phyloP scores from a whole-genome alignment of 148 eudicot species.

The Nepenthes mirabilis region DNA sequence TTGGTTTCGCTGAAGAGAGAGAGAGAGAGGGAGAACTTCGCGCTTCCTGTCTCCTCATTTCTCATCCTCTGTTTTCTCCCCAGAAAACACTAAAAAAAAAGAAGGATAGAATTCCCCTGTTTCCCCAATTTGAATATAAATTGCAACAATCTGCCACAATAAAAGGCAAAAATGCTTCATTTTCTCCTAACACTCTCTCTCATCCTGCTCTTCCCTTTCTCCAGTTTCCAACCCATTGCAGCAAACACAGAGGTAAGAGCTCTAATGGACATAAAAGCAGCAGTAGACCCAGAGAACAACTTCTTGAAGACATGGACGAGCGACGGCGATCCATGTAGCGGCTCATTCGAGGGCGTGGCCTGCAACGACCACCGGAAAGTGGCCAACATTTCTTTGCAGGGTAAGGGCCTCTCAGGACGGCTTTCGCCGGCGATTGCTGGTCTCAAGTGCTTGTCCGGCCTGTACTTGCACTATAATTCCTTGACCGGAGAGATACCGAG shows the following conservation, averaged over 20 bases:
- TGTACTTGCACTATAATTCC: constrained; percentile 73
- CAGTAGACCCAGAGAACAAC: constrained; percentile 65
- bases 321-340: constrained; percentile 62
- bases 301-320: constrained; percentile 42
- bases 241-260: constrained; percentile 57
- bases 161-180: constrained; percentile 8
- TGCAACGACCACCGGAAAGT: constrained; percentile 69
- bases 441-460: constrained; percentile 56
- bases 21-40: too few species aligned
- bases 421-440: constrained; percentile 60
- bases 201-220: constrained; percentile 6
- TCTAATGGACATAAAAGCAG: constrained; percentile 57
- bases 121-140: neutral
- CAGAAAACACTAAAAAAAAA: neutral
- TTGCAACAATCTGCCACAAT: neutral
- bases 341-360: constrained; percentile 61
- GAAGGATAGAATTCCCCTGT: neutral
- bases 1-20: too few species aligned
- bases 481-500: constrained; percentile 56
- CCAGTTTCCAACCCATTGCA: constrained; percentile 1
- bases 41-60: neutral
- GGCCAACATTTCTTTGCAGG: constrained; percentile 65
- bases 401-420: constrained; percentile 49
- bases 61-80: neutral
- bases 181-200: neutral